Base-by-base conservation (phyloP, 2,329 filamentous ascomycete species). In the Colletotrichum ledebouriae region DNA sequence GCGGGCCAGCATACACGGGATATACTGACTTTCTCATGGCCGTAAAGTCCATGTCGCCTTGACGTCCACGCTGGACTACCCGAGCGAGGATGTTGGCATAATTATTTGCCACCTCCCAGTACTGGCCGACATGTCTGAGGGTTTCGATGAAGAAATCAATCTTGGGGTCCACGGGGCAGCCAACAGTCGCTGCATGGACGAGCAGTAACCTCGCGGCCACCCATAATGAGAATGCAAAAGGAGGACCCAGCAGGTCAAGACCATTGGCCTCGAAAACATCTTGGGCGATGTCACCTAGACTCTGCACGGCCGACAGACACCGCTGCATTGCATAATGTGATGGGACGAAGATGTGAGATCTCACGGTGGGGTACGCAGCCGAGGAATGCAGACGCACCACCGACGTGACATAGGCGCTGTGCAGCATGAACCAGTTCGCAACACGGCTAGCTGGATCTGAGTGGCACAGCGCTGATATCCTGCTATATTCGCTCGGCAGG, bases 381-480 rank as follows among this genome's bases (percentile, higher is more conserved):
- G 80, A 77, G 3, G 81, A 82, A 64, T 83, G 81, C n/a, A 83
- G 73, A 1, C 81, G 78, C 3, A 83, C 80, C 6, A 81, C 81
- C 3, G 80, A 76, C 0, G 80, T 81, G 12, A 83, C 80, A 52
- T 82, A 83, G 7, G 81, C 81, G 70, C 81, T 82, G 29, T 83
- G 81, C 9, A 83, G 73, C 79, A 82, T 81, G 66, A 82, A 82
- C 81, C 80, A 82, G 69, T 82, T 82, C n/a, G 81, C 81, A 2
- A 82, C 81, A 1, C 81, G 78, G 59, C 80, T 82, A 2, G 80
- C 81, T 3, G 81, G 81, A 17, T 82, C 81, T 5, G 81, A 82
- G 71, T 83, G 81, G 44, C 81, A 83, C 11, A 83, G 73, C 2
- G 81, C 79, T 7, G 80, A 82, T 25, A 83, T 82, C n/a, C 79